A percentile compares a stretch with the other conserved stretches of the same genome.
phyloP scores from a whole-genome alignment of 1,139 yeast genomes.

The Magnusiomyces tetraspermus region DNA sequence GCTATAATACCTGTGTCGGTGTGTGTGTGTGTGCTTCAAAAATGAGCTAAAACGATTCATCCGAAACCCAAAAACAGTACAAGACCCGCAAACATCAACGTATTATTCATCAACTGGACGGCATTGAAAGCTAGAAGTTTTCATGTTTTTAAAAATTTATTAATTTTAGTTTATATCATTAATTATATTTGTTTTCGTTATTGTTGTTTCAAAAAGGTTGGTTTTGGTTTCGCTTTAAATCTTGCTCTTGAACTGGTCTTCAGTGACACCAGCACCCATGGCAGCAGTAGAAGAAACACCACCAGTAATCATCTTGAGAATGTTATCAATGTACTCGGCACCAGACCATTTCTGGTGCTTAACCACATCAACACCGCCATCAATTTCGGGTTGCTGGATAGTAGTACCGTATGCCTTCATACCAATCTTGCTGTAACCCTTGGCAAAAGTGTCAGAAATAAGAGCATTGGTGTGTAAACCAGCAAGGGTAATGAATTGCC shows the following conservation, averaged over 20 bases:
- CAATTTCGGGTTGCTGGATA: constrained; percentile 84
- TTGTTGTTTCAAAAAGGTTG: background rate
- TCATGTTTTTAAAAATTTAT: too few species aligned
- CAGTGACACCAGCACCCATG: constrained; percentile 98
- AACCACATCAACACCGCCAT: constrained; percentile 84
- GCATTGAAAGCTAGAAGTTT: too few species aligned
- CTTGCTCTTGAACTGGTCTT: constrained; percentile 71
- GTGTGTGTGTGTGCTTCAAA: too few species aligned
- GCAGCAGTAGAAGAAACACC: constrained; percentile 96
- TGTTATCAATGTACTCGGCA: constrained; percentile 90
- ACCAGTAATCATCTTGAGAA: constrained; percentile 84
- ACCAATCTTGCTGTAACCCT: constrained; percentile 69
- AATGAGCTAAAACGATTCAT: too few species aligned
- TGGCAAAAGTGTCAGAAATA: constrained; percentile 79
- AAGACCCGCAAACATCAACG: too few species aligned
- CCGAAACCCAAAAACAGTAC: too few species aligned
- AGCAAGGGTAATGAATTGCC: constrained; percentile 98
- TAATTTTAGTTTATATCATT: too few species aligned
- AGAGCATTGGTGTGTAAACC: constrained; percentile 95
- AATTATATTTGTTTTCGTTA: background rate
- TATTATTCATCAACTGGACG: too few species aligned
- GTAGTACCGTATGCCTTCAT: constrained; percentile 91
- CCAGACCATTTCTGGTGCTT: constrained; percentile 99
- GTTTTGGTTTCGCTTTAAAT: constrained; percentile 6
- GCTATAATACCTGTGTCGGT: too few species aligned